Base-by-base conservation (phyloP, 139 green algal species). In the Picochlorum sp. region DNA sequence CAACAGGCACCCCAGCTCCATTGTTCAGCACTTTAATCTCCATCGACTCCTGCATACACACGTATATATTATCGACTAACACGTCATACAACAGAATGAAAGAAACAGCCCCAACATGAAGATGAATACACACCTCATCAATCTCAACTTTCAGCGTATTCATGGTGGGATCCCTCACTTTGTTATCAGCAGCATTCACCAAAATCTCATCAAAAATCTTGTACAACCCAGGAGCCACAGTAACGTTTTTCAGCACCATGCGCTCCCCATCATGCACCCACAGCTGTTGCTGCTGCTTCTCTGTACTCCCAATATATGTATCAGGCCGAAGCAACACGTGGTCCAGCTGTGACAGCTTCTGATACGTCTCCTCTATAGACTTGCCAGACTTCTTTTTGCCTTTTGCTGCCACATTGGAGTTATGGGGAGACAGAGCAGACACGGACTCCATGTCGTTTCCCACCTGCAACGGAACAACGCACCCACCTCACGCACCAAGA, bases 161-260 rank as follows among this genome's bases (percentile, higher is more conserved):
- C 94, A 99, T 99, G 24, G 65, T 82, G 6, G 82, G 15, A 70
- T 98, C 92, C 0, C 94, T 73, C 3, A 97, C 89, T 69, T 97
- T 98, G 85, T 99, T 96, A 83, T 99, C 94, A 1, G 90, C 89
- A 3, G 94, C 94, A 69, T 99, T 99, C 23, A 99, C 94, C 30
- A 99, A 69, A 60, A 99, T 98, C 79, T 99, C 94, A 66, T 99
- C 94, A 73, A 99, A 98, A 61, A 99, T 99, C 71, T 99, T 99
- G 86, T 97, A 99, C n/a, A 99, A 77, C 9, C 91, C 94, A 15
- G 94, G 94, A 3, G 88, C 88, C 34, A 82, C 95, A 7, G 65
- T 77, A 41, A 98, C 66, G n/a, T 74, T 61, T 18, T 73, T 77
- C 14, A 75, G 65, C 21, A 82, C 78, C 68, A 96, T 79, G 14